Evolutionary conservation across 1,284 basidiomycete species (phyloP).

Genomic region (Spongiforma sp.): DNA sequence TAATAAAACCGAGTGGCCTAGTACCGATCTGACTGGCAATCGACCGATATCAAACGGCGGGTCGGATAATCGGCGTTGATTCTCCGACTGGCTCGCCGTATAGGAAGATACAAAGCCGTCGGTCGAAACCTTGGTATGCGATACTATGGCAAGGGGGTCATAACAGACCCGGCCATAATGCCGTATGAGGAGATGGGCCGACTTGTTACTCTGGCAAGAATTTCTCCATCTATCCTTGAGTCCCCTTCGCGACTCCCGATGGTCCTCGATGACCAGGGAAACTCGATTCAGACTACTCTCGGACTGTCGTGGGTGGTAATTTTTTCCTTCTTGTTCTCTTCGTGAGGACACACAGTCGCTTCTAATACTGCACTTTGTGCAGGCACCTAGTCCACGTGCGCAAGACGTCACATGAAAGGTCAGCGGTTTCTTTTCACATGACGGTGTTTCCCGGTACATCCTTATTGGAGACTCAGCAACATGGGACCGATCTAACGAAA

Average conservation of each 20-base stretch:
- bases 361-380: not conserved
- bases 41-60: too few relatives aligned
- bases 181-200: constrained; percentile 28
- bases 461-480: too few relatives aligned
- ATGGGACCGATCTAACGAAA: too few relatives aligned
- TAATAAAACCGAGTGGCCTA: not conserved
- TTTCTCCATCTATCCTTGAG: constrained; percentile 49
- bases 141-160: not conserved
- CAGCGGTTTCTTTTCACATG: too few relatives aligned
- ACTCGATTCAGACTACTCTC: constrained; percentile 20
- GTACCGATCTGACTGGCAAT: too few relatives aligned
- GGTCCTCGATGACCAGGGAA: constrained; percentile 36
- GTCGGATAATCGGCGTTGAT: not conserved
- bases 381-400: too few relatives aligned
- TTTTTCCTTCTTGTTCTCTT: constrained; percentile 3
- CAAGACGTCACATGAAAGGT: too few relatives aligned
- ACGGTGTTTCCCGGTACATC: too few relatives aligned
- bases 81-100: too few relatives aligned
- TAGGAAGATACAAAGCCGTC: too few relatives aligned
- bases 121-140: too few relatives aligned
- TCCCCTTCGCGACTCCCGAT: constrained; percentile 52
- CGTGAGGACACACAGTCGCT: not conserved
- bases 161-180: not conserved
- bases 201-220: constrained; percentile 5
- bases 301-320: not conserved